Conservation (phyloP, 164 flowering plant species). For the Nelumbo lutea region DNA sequence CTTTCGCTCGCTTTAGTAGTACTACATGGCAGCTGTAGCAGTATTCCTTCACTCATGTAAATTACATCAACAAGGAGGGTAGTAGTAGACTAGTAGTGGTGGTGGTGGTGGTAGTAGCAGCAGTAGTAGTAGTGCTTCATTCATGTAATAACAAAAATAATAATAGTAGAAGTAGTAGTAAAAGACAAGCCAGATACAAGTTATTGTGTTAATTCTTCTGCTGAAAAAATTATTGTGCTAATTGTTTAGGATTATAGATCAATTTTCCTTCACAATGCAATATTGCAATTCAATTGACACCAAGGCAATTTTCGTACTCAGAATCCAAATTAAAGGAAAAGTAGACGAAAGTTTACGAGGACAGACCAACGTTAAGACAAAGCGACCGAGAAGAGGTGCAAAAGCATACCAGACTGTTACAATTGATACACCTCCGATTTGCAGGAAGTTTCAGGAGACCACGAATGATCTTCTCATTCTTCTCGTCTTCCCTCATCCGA, state of each 20-base stretch:
- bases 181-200: too few species aligned
- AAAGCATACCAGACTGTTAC: constrained; percentile 72
- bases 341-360: neutral
- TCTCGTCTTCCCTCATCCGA: constrained; percentile 86
- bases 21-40: too few species aligned
- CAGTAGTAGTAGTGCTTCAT: too few species aligned
- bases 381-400: neutral
- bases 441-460: constrained; percentile 71
- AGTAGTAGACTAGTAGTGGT: too few species aligned
- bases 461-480: constrained; percentile 78
- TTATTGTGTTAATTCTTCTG: neutral
- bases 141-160: too few species aligned
- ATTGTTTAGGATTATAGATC: neutral
- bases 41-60: too few species aligned
- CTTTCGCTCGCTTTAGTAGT: too few species aligned
- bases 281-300: neutral
- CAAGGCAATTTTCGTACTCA: neutral
- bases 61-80: too few species aligned
- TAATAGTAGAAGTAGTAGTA: too few species aligned
- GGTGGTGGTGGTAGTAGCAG: too few species aligned
- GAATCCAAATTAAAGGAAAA: neutral
- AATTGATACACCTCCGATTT: constrained; percentile 86
- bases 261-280: neutral
- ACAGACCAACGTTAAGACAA: neutral
- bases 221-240: neutral